Percentiles rank a stretch among this genome's conserved stretches.
Evolutionary conservation across 805 yeast genomes (phyloP).

Genomic region (Saccharomycopsis selenospora): DNA sequence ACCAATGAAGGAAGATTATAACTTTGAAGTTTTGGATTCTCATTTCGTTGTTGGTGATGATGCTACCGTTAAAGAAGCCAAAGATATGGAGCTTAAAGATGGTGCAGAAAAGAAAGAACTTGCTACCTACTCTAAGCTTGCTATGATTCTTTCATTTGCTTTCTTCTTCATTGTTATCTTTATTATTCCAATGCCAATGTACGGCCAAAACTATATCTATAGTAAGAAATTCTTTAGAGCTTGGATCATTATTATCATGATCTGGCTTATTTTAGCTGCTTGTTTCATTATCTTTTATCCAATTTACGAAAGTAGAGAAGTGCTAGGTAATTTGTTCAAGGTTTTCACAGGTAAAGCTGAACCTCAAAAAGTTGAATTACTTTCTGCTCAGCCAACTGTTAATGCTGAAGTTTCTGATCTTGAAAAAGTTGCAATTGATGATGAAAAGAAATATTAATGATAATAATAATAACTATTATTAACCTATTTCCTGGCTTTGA

Average conservation of each 20-base stretch:
- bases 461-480: too few relatives aligned
- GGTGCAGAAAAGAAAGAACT: slow-evolving; percentile 23
- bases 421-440: slow-evolving; percentile 1
- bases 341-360: slow-evolving; percentile 22
- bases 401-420: neutral
- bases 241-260: slow-evolving; percentile 31
- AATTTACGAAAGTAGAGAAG: slow-evolving; percentile 30
- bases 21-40: slow-evolving; percentile 25
- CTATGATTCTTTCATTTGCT: slow-evolving; percentile 24
- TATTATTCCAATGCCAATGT: slow-evolving; percentile 30
- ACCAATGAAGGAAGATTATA: slow-evolving; percentile 26
- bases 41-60: slow-evolving; percentile 30
- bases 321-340: slow-evolving; percentile 18
- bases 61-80: slow-evolving; percentile 29
- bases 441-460: slow-evolving; percentile 1
- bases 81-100: slow-evolving; percentile 24
- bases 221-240: slow-evolving; percentile 29
- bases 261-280: slow-evolving; percentile 31
- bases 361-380: slow-evolving; percentile 10
- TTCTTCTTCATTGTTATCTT: slow-evolving; percentile 26
- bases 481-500: too few relatives aligned
- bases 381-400: slow-evolving; percentile 5
- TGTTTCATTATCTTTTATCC: slow-evolving; percentile 29
- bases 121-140: slow-evolving; percentile 24
- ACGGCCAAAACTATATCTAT: slow-evolving; percentile 29